Percentiles rank a stretch among this genome's conserved stretches.
These are phyloP conservation scores for Nigrospora oryzae DNA, from an alignment of 2,329 filamentous ascomycete species.

Conservation along the genomic window DNA sequence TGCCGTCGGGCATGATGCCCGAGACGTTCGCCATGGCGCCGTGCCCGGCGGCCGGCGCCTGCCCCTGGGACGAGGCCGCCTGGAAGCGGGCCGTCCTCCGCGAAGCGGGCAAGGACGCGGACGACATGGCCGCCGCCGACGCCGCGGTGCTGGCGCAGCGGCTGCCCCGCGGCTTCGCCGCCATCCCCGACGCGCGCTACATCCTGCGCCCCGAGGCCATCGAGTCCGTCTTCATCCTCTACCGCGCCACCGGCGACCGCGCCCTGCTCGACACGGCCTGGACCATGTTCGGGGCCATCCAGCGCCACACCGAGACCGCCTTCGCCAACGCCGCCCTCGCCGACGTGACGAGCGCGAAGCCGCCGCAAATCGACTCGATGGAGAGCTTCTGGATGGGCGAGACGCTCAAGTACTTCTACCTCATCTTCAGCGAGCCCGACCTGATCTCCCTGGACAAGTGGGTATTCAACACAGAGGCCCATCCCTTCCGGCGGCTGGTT, in stretches of 20 bases:
- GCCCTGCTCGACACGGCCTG: conserved; percentile 62
- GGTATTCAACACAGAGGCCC: conserved; percentile 7
- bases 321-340: conserved; percentile 57
- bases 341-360: conserved; percentile 44
- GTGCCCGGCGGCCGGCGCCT: conserved; percentile 10
- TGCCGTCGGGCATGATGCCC: conserved; percentile 43
- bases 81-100: conserved; percentile 17
- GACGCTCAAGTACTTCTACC: conserved; percentile 7
- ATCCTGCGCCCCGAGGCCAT: conserved; percentile 70
- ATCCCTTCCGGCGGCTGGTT: conserved; percentile 1
- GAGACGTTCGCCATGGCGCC: conserved; percentile 35
- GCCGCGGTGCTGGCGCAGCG: conserved; percentile 12
- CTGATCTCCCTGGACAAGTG: conserved; percentile 4
- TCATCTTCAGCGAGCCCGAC: conserved; percentile 6
- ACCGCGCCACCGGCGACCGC: conserved; percentile 60
- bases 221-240: conserved; percentile 72
- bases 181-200: conserved; percentile 48
- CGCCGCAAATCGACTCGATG: conserved; percentile 14
- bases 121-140: conserved; percentile 6
- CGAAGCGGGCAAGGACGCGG: conserved; percentile 3
- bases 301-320: conserved; percentile 49
- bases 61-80: conserved; percentile 16
- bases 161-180: conserved; percentile 45
- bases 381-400: conserved; percentile 8
- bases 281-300: conserved; percentile 62